These are phyloP conservation scores for Mucor saturninus DNA, from an alignment of 371 early-diverging fungal species.

Conservation along the genomic window DNA sequence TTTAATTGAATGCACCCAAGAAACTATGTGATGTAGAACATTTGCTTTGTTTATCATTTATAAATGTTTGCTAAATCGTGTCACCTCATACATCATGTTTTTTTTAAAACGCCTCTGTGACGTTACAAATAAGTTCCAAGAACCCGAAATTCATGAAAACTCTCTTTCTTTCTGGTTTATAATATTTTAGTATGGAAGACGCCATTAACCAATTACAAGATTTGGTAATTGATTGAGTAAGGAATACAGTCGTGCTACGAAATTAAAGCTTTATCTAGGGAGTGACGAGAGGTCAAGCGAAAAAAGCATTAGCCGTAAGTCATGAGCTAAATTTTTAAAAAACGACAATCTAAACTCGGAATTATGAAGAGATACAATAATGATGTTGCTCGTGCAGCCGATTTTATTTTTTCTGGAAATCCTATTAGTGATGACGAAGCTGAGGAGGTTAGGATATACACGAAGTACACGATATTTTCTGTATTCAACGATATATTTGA, in stretches of 20 bases:
- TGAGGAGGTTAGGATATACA: constrained; percentile 1
- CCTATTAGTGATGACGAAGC: constrained; percentile 31
- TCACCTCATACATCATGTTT: too few relatives aligned
- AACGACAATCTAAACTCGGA: not conserved
- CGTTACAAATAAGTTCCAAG: too few relatives aligned
- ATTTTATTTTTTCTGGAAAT: constrained; percentile 55
- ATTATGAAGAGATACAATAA: constrained; percentile 49
- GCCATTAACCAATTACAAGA: constrained; percentile 32
- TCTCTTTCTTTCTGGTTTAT: too few relatives aligned
- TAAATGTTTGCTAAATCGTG: too few relatives aligned
- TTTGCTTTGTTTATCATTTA: too few relatives aligned
- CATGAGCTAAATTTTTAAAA: not conserved
- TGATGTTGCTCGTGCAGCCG: constrained; percentile 56
- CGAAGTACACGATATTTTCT: not conserved
- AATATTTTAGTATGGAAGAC: constrained; percentile 14
- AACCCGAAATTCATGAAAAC: too few relatives aligned
- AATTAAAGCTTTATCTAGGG: constrained; percentile 30
- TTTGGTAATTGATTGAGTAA: constrained; percentile 20
- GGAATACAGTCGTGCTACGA: not conserved
- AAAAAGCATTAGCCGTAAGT: constrained; percentile 48
- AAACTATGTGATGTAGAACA: too few relatives aligned
- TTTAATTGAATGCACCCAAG: too few relatives aligned
- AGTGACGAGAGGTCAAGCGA: constrained; percentile 44
- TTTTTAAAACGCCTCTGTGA: too few relatives aligned
- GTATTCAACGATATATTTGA: not conserved